Base-by-base conservation (phyloP, 2,329 filamentous ascomycete genomes). In the Monosporascus ibericus region DNA sequence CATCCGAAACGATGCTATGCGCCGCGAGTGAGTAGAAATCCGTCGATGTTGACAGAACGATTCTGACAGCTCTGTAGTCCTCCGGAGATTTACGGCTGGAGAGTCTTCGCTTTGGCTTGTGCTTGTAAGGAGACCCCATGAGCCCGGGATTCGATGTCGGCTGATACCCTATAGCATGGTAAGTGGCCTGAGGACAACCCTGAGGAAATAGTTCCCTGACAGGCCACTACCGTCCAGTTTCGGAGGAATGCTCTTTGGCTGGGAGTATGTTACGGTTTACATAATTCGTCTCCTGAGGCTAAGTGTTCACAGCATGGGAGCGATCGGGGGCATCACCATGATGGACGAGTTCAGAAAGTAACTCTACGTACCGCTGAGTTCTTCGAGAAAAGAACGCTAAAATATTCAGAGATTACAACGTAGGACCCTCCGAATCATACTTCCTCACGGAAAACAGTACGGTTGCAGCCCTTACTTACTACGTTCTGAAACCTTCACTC, bases 1-100 rank as follows among this genome's bases (percentile, higher is more conserved):
- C 63, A 77, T 87, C 60, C 80, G 80, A 68, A 88, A 88, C 73
- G 84, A 89, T 66, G 81, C 86, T 44, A 88, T 89, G 80, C 83
- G 78, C 63, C 69, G 72, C 37, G 85, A 88, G 55, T 59, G 38
- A 6, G 48, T 30, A 30, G 6, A 44, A 53, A 15, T 20, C 3
- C 11, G 27, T 17, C 11, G 8, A 9, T 5, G 8, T 38, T 9
- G 8, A 15, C 25, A 22, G 17, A 18, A 18, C 6, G 18, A 11
- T 42, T 42, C 49, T 47, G n/a, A 36, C 15, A 17, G 3, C 18
- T 44, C 20, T 46, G 18, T 18, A 58, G 52, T 62, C 85, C 85
- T 18, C 74, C 77, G 20, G 79, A 86, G 65, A 83, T 88, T 54
- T 88, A 87, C 69, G 83, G 84, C 63, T 88, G 84, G 84, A 78